Evolutionary conservation across 768 basidiomycete species (phyloP).

Genomic region (Mycena filopes): DNA sequence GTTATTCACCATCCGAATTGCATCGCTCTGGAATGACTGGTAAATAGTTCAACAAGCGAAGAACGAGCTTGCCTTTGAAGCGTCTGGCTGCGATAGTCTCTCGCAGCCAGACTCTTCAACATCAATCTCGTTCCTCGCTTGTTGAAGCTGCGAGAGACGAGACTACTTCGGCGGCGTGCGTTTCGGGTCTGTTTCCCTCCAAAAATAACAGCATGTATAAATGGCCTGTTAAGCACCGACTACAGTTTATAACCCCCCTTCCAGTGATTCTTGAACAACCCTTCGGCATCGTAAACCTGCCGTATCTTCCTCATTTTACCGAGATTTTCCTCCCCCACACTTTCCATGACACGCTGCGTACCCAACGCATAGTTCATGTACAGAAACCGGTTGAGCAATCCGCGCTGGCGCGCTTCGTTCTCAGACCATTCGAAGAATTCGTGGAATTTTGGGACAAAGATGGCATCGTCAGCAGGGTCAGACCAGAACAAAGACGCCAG

Average conservation of each 20-base stretch:
- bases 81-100: too few species aligned
- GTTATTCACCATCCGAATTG: too few species aligned
- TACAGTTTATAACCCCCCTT: not conserved
- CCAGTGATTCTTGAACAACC: not conserved
- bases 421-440: constrained; percentile 10
- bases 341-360: not conserved
- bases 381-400: constrained; percentile 17
- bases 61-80: too few species aligned
- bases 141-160: too few species aligned
- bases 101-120: too few species aligned
- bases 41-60: too few species aligned
- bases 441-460: constrained; percentile 16
- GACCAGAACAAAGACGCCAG: constrained; percentile 22
- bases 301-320: not conserved
- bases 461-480: constrained; percentile 20
- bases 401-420: constrained; percentile 12
- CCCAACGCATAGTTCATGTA: constrained; percentile 18
- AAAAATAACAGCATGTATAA: too few species aligned
- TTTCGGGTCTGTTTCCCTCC: too few species aligned
- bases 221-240: too few species aligned
- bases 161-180: too few species aligned
- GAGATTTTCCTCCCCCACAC: not conserved
- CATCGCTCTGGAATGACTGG: too few species aligned
- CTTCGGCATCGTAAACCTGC: not conserved
- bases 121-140: too few species aligned